Evolutionary conservation across 257 asterid species (phyloP).

Genomic region (Solanum acaule): DNA sequence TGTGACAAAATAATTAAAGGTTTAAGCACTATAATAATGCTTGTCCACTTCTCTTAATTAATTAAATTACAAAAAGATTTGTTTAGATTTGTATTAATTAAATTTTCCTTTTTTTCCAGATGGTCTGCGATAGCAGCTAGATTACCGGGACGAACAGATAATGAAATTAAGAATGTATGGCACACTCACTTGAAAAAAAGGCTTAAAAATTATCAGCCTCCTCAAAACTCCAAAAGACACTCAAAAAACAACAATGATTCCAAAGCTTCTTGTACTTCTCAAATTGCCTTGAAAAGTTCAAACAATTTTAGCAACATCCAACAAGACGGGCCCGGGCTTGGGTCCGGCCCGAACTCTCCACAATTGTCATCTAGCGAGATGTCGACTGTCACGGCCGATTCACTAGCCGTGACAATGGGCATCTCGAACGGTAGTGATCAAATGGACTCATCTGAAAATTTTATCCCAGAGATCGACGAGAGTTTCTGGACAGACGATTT

Average conservation of each 20-base stretch:
- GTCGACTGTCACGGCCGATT: slow-evolving; percentile 44
- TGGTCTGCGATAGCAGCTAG: slow-evolving; percentile 89
- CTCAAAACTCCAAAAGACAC: slow-evolving; percentile 29
- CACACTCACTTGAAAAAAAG: slow-evolving; percentile 79
- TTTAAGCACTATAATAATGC: background rate
- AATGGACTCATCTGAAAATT: slow-evolving; percentile 30
- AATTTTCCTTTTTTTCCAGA: slow-evolving; percentile 23
- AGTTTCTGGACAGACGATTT: slow-evolving; percentile 60
- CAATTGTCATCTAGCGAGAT: slow-evolving; percentile 45
- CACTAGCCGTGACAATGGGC: background rate
- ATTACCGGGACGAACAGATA: slow-evolving; percentile 83
- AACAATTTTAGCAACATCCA: background rate
- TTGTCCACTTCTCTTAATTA: background rate
- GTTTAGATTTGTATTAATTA: background rate
- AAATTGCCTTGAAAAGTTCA: background rate
- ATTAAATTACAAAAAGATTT: background rate
- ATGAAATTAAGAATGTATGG: slow-evolving; percentile 88
- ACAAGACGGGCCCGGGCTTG: background rate
- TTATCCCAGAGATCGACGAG: slow-evolving; percentile 43
- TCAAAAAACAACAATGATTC: slow-evolving; percentile 9
- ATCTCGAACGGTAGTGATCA: slow-evolving; percentile 10
- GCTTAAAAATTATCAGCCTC: slow-evolving; percentile 19
- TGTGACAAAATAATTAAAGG: slow-evolving; percentile 6
- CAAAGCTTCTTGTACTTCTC: slow-evolving; percentile 4
- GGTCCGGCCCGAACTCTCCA: slow-evolving; percentile 15